These are phyloP conservation scores for Onygenales sp. DNA, from an alignment of 2,329 filamentous ascomycete genomes.

Conservation along the genomic window DNA sequence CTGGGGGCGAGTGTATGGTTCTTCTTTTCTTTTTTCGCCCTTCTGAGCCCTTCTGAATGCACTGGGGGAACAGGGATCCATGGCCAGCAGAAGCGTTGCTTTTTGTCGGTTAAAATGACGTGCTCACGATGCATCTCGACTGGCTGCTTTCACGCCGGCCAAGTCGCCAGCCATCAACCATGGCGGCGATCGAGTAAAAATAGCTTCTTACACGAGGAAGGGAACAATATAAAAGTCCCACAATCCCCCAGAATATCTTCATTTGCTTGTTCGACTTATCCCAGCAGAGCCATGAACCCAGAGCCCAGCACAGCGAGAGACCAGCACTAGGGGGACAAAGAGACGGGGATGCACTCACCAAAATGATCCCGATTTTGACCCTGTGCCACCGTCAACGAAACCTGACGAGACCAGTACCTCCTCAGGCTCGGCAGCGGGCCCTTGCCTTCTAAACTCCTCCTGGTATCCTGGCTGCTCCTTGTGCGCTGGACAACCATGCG, in stretches of 20 bases:
- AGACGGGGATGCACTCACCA: conserved; percentile 18
- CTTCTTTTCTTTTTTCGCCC: too few species aligned
- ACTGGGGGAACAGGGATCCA: not conserved
- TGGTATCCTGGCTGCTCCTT: conserved; percentile 3
- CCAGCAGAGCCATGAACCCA: not conserved
- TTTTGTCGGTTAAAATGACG: not conserved
- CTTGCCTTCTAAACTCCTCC: conserved; percentile 13
- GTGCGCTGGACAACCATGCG: conserved; percentile 10
- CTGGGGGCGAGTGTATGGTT: too few species aligned
- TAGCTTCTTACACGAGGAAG: too few species aligned
- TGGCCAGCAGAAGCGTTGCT: not conserved
- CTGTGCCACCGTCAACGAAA: conserved; percentile 28
- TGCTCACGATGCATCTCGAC: not conserved
- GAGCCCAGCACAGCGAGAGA: not conserved
- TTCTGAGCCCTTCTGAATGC: too few species aligned
- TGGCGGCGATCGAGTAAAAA: too few species aligned
- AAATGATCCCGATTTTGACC: conserved; percentile 34
- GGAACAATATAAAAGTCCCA: too few species aligned
- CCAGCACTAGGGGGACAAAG: not conserved
- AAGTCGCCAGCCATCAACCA: too few species aligned
- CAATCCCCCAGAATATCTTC: not conserved
- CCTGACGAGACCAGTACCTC: conserved; percentile 69
- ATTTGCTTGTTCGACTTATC: not conserved
- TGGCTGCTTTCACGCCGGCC: not conserved
- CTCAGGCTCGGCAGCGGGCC: conserved; percentile 56